Conservation (phyloP, 352 stramenopile genomes). For the Thraustochytrium sp. region DNA sequence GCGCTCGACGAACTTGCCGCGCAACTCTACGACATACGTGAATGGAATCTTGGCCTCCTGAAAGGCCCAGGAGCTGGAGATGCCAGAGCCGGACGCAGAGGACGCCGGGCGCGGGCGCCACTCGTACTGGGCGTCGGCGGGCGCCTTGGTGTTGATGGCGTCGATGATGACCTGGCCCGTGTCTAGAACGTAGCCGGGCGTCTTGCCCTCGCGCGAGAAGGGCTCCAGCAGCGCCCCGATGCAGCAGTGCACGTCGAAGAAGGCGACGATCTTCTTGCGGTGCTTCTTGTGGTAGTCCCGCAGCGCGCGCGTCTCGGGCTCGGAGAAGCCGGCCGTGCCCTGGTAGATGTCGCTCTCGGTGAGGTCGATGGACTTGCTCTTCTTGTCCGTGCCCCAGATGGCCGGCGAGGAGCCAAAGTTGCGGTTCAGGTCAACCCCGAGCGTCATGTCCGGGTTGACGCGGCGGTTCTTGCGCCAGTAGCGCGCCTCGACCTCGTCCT, state of each 20-base stretch:
- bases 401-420: conserved; percentile 19
- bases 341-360: conserved; percentile 44
- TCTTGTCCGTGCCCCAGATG: conserved; percentile 43
- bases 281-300: conserved; percentile 41
- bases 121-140: conserved; percentile 30
- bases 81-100: not conserved
- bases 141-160: conserved; percentile 32
- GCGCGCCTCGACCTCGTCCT: conserved; percentile 15
- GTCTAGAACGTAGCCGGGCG: not conserved
- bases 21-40: conserved; percentile 36
- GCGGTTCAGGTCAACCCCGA: conserved; percentile 39
- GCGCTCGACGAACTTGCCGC: conserved; percentile 29
- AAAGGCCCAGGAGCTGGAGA: conserved; percentile 30
- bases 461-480: conserved; percentile 41
- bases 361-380: conserved; percentile 42
- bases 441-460: not conserved
- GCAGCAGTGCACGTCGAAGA: conserved; percentile 44
- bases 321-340: conserved; percentile 9
- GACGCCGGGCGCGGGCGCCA: not conserved
- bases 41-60: conserved; percentile 41
- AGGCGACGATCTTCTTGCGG: conserved; percentile 39
- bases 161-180: conserved; percentile 38
- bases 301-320: conserved; percentile 36
- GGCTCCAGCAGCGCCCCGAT: conserved; percentile 39
- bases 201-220: conserved; percentile 14